Conservation (phyloP, 805 yeast species). For the Metschnikowia aberdeeniae region DNA sequence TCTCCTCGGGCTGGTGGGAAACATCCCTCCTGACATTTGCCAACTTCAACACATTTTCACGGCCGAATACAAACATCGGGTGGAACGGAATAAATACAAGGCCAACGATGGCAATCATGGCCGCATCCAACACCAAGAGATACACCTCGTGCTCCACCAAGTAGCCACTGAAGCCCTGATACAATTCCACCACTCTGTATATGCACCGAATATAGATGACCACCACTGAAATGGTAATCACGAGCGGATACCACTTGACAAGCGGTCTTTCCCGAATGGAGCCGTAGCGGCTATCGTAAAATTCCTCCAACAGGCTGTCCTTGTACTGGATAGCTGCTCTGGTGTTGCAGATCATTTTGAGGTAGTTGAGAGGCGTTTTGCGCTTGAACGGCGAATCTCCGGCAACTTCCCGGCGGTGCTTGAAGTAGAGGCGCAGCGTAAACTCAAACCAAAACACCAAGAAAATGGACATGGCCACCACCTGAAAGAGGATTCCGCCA, state of each 20-base stretch:
- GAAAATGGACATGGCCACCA: constrained; percentile 36
- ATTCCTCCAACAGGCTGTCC: constrained; percentile 22
- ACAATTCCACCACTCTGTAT: constrained; percentile 42
- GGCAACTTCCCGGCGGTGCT: constrained; percentile 14
- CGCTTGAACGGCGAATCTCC: constrained; percentile 11
- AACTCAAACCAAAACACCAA: constrained; percentile 35
- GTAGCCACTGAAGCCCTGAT: constrained; percentile 36
- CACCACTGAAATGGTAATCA: constrained; percentile 30
- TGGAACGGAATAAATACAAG: constrained; percentile 36
- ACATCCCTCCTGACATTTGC: constrained; percentile 8
- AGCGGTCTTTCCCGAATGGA: constrained; percentile 23
- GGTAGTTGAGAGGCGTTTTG: constrained; percentile 18
- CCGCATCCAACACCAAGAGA: constrained; percentile 37
- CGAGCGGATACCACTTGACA: constrained; percentile 32
- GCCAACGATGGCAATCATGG: constrained; percentile 35
- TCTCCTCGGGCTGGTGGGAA: neutral
- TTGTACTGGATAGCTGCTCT: constrained; percentile 23
- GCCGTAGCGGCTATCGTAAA: constrained; percentile 27
- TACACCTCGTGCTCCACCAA: constrained; percentile 34
- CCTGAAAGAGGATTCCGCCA: constrained; percentile 37
- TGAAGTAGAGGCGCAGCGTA: constrained; percentile 30
- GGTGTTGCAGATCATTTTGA: constrained; percentile 27
- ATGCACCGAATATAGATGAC: constrained; percentile 33
- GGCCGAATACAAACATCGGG: constrained; percentile 36
- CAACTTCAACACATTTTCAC: constrained; percentile 14